phyloP scores from a whole-genome alignment of 179 eudicot genomes.

The Beta corolliflora region DNA sequence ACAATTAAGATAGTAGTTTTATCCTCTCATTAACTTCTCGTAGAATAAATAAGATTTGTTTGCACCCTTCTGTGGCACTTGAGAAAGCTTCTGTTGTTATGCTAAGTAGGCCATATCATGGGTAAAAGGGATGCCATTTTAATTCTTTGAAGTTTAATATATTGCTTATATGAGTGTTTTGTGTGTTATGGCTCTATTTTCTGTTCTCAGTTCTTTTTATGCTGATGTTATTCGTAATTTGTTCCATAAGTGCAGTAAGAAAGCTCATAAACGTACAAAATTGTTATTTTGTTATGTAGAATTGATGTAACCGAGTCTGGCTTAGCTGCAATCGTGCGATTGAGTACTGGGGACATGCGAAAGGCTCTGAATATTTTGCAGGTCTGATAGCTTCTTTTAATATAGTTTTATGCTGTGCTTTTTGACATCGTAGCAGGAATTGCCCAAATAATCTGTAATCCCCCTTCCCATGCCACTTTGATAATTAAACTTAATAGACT shows the following conservation, averaged over 20 bases:
- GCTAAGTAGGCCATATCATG: not conserved
- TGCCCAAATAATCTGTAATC: not conserved
- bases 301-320: slow-evolving; percentile 87
- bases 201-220: not conserved
- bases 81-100: not conserved
- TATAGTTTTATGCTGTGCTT: not conserved
- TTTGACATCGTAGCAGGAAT: not conserved
- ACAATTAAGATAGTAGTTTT: not conserved
- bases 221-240: not conserved
- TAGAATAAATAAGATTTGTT: not conserved
- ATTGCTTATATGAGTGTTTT: not conserved
- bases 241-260: not conserved
- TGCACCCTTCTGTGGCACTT: not conserved
- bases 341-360: slow-evolving; percentile 97
- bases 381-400: slow-evolving; percentile 41
- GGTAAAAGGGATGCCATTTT: not conserved
- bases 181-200: not conserved
- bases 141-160: not conserved
- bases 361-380: slow-evolving; percentile 93
- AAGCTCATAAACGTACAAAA: not conserved
- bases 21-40: not conserved
- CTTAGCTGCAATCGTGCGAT: slow-evolving; percentile 78
- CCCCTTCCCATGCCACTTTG: not conserved
- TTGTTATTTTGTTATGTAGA: slow-evolving; percentile 39
- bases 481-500: not conserved